Conservation (phyloP, 192 early-diverging fungal genomes). For the Coemansia guatemalensis region DNA sequence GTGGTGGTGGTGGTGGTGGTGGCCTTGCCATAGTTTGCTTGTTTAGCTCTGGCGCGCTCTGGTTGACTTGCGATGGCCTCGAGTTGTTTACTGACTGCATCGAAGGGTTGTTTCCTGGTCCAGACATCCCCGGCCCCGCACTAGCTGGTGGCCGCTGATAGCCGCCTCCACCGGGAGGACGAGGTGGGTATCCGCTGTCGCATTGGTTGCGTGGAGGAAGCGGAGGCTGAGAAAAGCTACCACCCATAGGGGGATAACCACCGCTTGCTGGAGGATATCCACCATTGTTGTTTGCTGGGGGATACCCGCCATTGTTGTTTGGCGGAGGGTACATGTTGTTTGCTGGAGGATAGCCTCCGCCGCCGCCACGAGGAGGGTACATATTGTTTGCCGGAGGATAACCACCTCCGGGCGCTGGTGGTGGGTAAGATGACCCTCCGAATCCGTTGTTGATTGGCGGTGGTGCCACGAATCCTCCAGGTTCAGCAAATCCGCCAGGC, state of each 20-base stretch:
- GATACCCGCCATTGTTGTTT: constrained; percentile 9
- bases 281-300: constrained; percentile 7
- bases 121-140: constrained; percentile 11
- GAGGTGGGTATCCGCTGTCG: constrained; percentile 7
- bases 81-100: constrained; percentile 6
- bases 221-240: constrained; percentile 15
- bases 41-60: constrained; percentile 21
- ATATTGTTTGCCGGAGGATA: not conserved
- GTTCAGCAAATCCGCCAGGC: constrained; percentile 16
- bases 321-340: not conserved
- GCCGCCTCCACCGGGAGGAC: constrained; percentile 2
- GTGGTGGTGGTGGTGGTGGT: constrained; percentile 4
- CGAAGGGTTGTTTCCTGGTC: constrained; percentile 7
- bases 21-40: not conserved
- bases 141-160: constrained; percentile 9
- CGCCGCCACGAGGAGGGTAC: constrained; percentile 6
- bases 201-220: constrained; percentile 1
- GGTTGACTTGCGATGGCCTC: constrained; percentile 6
- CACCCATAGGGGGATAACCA: constrained; percentile 15
- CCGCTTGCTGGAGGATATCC: constrained; percentile 15
- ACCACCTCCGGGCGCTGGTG: not conserved
- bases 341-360: constrained; percentile 8
- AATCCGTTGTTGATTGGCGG: constrained; percentile 4
- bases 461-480: constrained; percentile 20
- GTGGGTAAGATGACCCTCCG: not conserved